Evolutionary conservation across 345 rosid genomes (phyloP), one percentile per base, ranked within the genome.

Genomic region (Moringa oleifera): DNA sequence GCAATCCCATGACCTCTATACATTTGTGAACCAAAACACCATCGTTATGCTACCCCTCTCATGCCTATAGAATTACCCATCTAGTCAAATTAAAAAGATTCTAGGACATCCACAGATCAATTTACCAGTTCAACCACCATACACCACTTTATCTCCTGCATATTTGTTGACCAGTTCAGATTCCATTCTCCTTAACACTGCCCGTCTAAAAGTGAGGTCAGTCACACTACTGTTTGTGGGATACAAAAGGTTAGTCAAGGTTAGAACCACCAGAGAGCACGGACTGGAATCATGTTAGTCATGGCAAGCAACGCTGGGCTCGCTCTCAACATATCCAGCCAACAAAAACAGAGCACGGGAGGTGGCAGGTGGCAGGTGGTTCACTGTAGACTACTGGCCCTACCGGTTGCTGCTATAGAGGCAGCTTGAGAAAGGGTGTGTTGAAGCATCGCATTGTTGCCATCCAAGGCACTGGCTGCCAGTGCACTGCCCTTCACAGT

Each of bases 321-420:
- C 17, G 81, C 91, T 85, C 91, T 72, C 71, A 81, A 86, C 89
- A 79, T 69, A 50, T 71, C 77, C 73, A 59, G 62, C 36, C 69
- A 53, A 57, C 58, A 65, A n/a, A 61, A 58, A 41, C 51, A 25
- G 23, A 18, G 36, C 55, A 53, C 52, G 33, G 54, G 53, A 2
- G 69, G 75, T 47, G 59, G 66, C n/a, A n/a, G n/a, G n/a, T n/a
- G n/a, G 54, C 56, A 2, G 69, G 75, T 47, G 59, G 66, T 47
- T 81, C 85, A 78, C 59, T 69, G 74, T 46, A 86, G 72, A 63
- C 73, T 76, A 67, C 63, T 64, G 23, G 80, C 74, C 76, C 79
- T 76, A 65, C 88, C 89, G 36, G 83, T 78, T 46, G 82, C 78
- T 0, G 82, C 67, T 36, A 83, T 79, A 9, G 78, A 75, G 58